Conservation (phyloP, 352 stramenopile genomes). For the Halophytophthora batemanensis region DNA sequence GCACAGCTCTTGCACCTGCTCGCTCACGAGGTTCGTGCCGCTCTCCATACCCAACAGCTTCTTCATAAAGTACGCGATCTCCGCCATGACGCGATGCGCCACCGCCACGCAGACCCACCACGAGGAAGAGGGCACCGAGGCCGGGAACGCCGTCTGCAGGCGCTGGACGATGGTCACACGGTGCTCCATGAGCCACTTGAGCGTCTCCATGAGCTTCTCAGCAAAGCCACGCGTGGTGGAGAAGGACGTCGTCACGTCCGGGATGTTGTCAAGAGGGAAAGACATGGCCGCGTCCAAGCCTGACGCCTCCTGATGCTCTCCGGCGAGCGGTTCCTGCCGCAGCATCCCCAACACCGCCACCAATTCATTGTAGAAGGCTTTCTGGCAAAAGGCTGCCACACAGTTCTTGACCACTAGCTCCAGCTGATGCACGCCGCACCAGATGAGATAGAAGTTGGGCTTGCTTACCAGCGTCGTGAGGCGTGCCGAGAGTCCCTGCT, state of each 20-base stretch:
- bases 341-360: constrained; percentile 37
- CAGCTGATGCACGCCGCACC: constrained; percentile 54
- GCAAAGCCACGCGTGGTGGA: constrained; percentile 38
- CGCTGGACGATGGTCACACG: constrained; percentile 25
- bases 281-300: constrained; percentile 1
- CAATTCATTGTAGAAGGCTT: constrained; percentile 54
- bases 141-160: constrained; percentile 17
- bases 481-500: constrained; percentile 41
- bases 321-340: constrained; percentile 19
- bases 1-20: constrained; percentile 49
- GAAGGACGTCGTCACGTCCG: constrained; percentile 30
- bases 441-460: constrained; percentile 54
- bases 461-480: constrained; percentile 43
- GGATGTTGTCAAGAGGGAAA: constrained; percentile 32
- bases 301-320: constrained; percentile 7
- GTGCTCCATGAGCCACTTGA: constrained; percentile 57
- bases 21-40: constrained; percentile 26
- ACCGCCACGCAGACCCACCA: constrained; percentile 60
- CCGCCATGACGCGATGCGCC: constrained; percentile 45
- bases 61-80: constrained; percentile 57
- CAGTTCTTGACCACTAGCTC: constrained; percentile 62
- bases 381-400: constrained; percentile 36
- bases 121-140: constrained; percentile 37
- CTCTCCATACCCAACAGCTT: constrained; percentile 48
- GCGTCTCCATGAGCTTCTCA: constrained; percentile 31